These are phyloP conservation scores for Nicotiana undulata DNA, from an alignment of 257 asterid species.

Conservation along the genomic window DNA sequence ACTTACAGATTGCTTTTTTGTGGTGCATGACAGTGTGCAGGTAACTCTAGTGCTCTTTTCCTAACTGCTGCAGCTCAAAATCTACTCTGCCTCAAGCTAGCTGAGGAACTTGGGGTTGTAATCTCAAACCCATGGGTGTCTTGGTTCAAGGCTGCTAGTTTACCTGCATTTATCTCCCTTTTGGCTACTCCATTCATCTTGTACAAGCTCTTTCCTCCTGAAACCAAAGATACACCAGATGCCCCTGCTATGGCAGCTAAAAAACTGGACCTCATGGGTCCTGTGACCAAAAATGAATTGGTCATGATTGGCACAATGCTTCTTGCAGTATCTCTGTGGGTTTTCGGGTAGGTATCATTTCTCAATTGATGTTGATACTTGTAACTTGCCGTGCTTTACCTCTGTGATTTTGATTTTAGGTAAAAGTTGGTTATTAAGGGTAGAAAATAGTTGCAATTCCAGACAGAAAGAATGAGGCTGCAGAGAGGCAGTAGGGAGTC, in stretches of 20 bases:
- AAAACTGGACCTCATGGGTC: conserved; percentile 74
- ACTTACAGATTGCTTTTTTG: conserved; percentile 33
- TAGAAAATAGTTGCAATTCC: background rate
- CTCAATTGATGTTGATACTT: background rate
- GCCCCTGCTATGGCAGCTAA: conserved; percentile 92
- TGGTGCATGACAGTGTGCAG: conserved; percentile 66
- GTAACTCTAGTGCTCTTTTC: conserved; percentile 98
- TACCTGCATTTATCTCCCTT: conserved; percentile 78
- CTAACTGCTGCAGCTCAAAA: conserved; percentile 99
- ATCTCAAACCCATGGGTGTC: conserved; percentile 80
- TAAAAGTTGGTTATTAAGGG: background rate
- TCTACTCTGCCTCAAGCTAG: conserved; percentile 87
- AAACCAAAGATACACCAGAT: conserved; percentile 87
- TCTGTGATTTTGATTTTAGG: background rate
- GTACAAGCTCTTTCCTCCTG: conserved; percentile 92
- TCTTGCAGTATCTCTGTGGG: conserved; percentile 94
- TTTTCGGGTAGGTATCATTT: conserved; percentile 58
- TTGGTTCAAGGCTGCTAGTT: conserved; percentile 96
- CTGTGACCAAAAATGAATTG: conserved; percentile 82
- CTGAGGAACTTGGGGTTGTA: conserved; percentile 93
- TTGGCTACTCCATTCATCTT: conserved; percentile 70
- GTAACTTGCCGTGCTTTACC: background rate
- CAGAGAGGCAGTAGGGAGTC: background rate
- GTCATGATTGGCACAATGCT: conserved; percentile 91
- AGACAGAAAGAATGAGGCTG: background rate